These are phyloP conservation scores for Zymoseptoria ardabiliae DNA, from an alignment of 2,329 filamentous ascomycete species.

Conservation along the genomic window DNA sequence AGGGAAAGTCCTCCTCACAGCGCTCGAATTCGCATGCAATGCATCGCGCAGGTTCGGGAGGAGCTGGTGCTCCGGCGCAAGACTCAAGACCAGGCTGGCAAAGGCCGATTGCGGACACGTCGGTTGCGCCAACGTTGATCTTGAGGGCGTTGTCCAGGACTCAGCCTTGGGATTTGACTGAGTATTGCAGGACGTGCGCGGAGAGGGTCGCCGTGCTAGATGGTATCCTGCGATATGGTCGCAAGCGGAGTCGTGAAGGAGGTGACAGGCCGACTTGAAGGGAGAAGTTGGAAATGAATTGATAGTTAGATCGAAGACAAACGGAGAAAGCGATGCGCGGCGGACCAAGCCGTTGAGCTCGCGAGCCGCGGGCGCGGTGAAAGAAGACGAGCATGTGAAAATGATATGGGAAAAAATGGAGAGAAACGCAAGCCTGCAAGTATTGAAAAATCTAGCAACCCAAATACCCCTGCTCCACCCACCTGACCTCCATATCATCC, in stretches of 20 bases:
- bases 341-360: too few species aligned
- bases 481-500: slow-evolving; percentile 74
- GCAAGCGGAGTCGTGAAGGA: background rate
- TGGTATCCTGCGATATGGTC: background rate
- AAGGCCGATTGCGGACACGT: background rate
- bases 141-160: too few species aligned
- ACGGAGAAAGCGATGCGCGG: too few species aligned
- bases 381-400: background rate
- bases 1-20: slow-evolving; percentile 1
- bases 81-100: too few species aligned
- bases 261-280: background rate
- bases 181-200: background rate
- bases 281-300: background rate
- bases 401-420: background rate
- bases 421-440: background rate
- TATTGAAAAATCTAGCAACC: slow-evolving; percentile 53
- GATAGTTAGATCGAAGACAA: background rate
- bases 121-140: too few species aligned
- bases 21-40: slow-evolving; percentile 1
- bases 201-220: background rate
- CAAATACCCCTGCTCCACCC: slow-evolving; percentile 85
- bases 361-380: too few species aligned
- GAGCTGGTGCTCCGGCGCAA: too few species aligned
- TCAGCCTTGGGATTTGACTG: background rate
- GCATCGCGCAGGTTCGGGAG: background rate